Base-by-base conservation (phyloP, 2,329 filamentous ascomycete genomes). In the Diaporthe humulicola region DNA sequence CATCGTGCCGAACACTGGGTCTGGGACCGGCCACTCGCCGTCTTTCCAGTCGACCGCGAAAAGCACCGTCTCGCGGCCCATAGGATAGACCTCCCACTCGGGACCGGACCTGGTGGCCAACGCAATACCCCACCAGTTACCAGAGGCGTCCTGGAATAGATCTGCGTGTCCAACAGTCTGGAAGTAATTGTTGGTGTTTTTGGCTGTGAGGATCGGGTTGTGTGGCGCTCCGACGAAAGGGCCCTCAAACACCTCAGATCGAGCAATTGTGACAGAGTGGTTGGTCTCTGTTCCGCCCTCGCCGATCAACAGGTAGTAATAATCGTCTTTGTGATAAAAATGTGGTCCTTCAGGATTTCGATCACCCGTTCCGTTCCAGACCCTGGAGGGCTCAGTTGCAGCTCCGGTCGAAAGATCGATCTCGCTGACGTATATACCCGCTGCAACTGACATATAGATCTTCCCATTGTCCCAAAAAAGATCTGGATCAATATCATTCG, bases 11-110 rank as follows among this genome's bases (percentile, higher is more conserved):
- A 80, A 78, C 5, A 89, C 84, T 1, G 83, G 84, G 30, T 81
- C 64, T 71, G 87, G 76, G 67, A 86, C 56, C 0, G 89, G 89
- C 87, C 88, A 91, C 9, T 86, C 84, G 0, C 84, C 86, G 5
- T 84, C 80, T 0, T 84, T 75, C 90, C 88, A 92, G 0, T 82
- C 86, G 2, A 86, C 87, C 0, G 87, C 84, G 15, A 84, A 85
- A 5, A 90, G 79, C 0, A 89, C 85, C 0, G 87, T 86, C 78
- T 91, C 89, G 14, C 89, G 83, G 1, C 89, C 89, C 88, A 90
- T 89, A 0, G 88, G 87, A 76, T 87, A 89, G 28, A 82, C 81
- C 38, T 79, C 76, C 76, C 81, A 88, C 22, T 81, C 80, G 0
- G 85, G 84, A 0, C 85, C 87, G 22, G 82, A 84, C 2, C 89